These are phyloP conservation scores for Starmerella apicola DNA, from an alignment of 805 yeast genomes.

Conservation along the genomic window DNA sequence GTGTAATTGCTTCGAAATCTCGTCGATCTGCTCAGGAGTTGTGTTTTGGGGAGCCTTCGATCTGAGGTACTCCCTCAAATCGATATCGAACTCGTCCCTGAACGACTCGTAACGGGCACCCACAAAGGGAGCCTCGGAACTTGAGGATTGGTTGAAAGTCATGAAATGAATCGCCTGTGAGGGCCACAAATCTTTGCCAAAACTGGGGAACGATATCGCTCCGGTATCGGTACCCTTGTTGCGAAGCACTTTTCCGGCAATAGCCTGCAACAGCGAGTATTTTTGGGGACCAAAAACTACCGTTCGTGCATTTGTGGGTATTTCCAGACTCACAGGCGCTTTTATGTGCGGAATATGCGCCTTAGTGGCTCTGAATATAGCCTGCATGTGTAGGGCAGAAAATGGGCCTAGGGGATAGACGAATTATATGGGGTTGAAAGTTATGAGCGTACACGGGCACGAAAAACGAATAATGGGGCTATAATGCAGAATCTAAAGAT, in stretches of 20 bases:
- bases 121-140: constrained; percentile 47
- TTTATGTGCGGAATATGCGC: constrained; percentile 25
- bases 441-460: too few species aligned
- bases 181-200: constrained; percentile 35
- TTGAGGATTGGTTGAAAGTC: constrained; percentile 34
- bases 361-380: constrained; percentile 12
- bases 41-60: constrained; percentile 30
- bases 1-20: constrained; percentile 39
- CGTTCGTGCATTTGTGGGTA: constrained; percentile 35
- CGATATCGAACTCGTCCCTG: constrained; percentile 72
- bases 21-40: constrained; percentile 33
- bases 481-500: too few species aligned
- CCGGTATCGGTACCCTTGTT: constrained; percentile 32
- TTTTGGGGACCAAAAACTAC: constrained; percentile 47
- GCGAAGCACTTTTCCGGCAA: constrained; percentile 43
- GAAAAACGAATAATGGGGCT: too few species aligned
- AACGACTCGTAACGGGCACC: constrained; percentile 83
- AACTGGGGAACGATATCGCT: constrained; percentile 44
- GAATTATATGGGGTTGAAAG: too few species aligned
- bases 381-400: too few species aligned
- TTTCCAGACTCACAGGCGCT: constrained; percentile 32
- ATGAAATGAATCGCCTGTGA: constrained; percentile 34
- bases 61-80: constrained; percentile 45
- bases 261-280: constrained; percentile 39
- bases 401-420: too few species aligned